Evolutionary conservation across 2,329 filamentous ascomycete species (phyloP).

Genomic region (Ceratocystis destructans): DNA sequence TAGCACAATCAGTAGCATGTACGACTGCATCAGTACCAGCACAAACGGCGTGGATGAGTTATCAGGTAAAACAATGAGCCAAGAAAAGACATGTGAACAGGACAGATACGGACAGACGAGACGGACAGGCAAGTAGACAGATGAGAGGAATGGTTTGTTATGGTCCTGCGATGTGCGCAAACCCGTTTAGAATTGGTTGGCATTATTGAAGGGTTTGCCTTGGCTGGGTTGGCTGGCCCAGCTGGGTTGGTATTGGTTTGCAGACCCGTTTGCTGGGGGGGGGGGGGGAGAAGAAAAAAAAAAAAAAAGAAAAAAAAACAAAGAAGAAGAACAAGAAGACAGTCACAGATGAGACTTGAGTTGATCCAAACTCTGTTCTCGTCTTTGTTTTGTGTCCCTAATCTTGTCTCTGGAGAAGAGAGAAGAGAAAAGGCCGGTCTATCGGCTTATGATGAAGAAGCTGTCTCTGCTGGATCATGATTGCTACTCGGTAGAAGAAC

Average conservation of each 20-base stretch:
- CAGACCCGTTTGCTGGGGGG: background rate
- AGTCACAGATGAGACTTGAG: conserved; percentile 1
- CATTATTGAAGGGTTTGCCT: background rate
- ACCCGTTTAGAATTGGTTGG: background rate
- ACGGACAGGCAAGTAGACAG: background rate
- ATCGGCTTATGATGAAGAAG: conserved; percentile 6
- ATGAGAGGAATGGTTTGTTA: background rate
- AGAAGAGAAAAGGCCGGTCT: background rate
- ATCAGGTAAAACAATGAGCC: conserved; percentile 6
- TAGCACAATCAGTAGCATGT: conserved; percentile 4
- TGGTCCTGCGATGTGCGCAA: background rate
- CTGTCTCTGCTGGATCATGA: conserved; percentile 4
- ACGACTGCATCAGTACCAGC: background rate
- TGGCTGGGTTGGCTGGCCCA: background rate
- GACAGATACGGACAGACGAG: background rate
- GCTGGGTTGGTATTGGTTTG: background rate
- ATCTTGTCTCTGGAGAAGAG: background rate
- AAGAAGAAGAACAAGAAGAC: background rate
- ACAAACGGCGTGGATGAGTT: background rate
- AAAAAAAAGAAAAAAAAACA: too few species aligned
- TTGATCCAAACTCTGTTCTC: conserved; percentile 8
- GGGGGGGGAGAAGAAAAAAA: too few species aligned
- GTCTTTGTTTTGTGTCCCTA: conserved; percentile 3
- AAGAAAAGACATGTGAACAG: background rate
- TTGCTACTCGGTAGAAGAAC: conserved; percentile 8